These are phyloP conservation scores for Exophiala xenobiotica DNA, from an alignment of 2,329 filamentous ascomycete species.

Conservation along the genomic window DNA sequence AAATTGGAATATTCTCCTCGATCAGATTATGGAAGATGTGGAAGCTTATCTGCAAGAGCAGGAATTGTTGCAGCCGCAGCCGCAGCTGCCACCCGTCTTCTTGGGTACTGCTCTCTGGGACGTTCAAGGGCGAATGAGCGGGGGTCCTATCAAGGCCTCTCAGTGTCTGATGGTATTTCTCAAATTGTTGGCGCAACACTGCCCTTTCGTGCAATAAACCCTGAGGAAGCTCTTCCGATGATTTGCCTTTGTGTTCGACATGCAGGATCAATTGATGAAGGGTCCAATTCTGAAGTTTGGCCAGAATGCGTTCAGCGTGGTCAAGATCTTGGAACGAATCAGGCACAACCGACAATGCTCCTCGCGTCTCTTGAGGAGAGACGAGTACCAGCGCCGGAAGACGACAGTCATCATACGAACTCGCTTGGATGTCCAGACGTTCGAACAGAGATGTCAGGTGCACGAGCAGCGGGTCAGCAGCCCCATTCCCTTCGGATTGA, in stretches of 20 bases:
- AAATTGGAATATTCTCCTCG: too few relatives aligned
- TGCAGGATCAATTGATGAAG: conserved; percentile 25
- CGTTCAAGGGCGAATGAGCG: too few relatives aligned
- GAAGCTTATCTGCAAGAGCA: too few relatives aligned
- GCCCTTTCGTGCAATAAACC: conserved; percentile 1
- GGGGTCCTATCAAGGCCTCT: not conserved
- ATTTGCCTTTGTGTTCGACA: conserved; percentile 13
- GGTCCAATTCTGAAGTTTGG: conserved; percentile 30
- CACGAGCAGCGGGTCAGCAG: conserved; percentile 17
- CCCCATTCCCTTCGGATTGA: conserved; percentile 5
- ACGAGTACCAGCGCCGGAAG: conserved; percentile 21
- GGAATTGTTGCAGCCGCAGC: too few relatives aligned
- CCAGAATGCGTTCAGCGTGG: conserved; percentile 23
- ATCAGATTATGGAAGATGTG: too few relatives aligned
- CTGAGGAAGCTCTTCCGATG: conserved; percentile 10
- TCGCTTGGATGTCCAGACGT: conserved; percentile 31
- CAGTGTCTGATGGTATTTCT: not conserved
- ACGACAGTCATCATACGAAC: conserved; percentile 23
- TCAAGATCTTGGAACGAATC: conserved; percentile 7
- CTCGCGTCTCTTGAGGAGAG: not conserved
- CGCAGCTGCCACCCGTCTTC: not conserved
- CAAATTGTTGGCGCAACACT: not conserved
- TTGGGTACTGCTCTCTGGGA: not conserved
- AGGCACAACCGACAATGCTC: conserved; percentile 6
- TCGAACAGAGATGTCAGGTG: conserved; percentile 18